Evolutionary conservation across 768 basidiomycete genomes (phyloP).

Genomic region (Exsudoporus frostii): DNA sequence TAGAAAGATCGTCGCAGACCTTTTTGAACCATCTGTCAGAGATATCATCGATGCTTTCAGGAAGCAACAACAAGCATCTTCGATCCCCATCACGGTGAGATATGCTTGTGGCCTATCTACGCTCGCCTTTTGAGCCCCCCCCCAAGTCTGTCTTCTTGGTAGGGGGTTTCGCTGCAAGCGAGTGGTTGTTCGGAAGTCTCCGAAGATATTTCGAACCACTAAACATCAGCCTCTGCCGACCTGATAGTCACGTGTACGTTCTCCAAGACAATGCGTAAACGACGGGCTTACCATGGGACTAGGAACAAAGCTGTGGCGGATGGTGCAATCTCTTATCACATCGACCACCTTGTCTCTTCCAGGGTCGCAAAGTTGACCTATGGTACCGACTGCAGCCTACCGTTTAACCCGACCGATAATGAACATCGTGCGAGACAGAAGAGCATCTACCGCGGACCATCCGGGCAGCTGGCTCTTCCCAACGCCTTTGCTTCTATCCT

Average conservation of each 20-base stretch:
- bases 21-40: slow-evolving; percentile 45
- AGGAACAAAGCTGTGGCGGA: slow-evolving; percentile 54
- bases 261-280: not conserved
- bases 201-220: slow-evolving; percentile 36
- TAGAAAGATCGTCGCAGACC: slow-evolving; percentile 38
- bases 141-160: slow-evolving; percentile 45
- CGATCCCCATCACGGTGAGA: slow-evolving; percentile 34
- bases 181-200: slow-evolving; percentile 45
- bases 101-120: not conserved
- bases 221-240: slow-evolving; percentile 44
- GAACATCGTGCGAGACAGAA: slow-evolving; percentile 41
- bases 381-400: slow-evolving; percentile 39
- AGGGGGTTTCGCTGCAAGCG: slow-evolving; percentile 51
- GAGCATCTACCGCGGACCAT: slow-evolving; percentile 33
- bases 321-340: slow-evolving; percentile 40
- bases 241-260: slow-evolving; percentile 54
- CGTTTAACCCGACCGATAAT: slow-evolving; percentile 32
- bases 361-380: slow-evolving; percentile 49
- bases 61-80: slow-evolving; percentile 30
- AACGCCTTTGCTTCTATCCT: slow-evolving; percentile 43
- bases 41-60: slow-evolving; percentile 36
- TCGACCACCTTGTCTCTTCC: slow-evolving; percentile 48
- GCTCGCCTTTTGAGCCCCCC: not conserved
- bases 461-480: slow-evolving; percentile 39
- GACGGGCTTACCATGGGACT: slow-evolving; percentile 11